A percentile compares a stretch with the other conserved stretches of the same genome.
Evolutionary conservation across 352 stramenopile species (phyloP).

Genomic region (Pythium insidiosum): DNA sequence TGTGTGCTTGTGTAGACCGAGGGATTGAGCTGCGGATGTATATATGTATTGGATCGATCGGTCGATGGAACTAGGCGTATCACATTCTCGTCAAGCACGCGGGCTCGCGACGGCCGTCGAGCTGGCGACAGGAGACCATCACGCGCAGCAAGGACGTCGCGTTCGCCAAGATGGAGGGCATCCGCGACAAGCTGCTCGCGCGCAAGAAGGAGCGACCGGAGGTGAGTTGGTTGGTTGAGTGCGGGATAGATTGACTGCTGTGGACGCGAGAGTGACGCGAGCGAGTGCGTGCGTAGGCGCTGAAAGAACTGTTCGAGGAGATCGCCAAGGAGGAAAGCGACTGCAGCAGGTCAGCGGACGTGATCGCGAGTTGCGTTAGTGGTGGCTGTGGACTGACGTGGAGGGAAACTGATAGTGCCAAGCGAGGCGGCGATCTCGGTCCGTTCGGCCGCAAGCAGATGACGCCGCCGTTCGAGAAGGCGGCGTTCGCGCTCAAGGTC

Average conservation of each 20-base stretch:
- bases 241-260: not conserved
- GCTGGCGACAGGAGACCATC: slow-evolving; percentile 84
- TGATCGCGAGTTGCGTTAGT: not conserved
- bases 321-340: slow-evolving; percentile 86
- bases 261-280: not conserved
- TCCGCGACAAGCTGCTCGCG: slow-evolving; percentile 74
- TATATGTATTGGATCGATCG: not conserved
- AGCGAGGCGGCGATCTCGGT: slow-evolving; percentile 87
- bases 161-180: slow-evolving; percentile 62
- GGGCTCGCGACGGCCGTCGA: slow-evolving; percentile 71
- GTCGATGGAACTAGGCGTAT: slow-evolving; percentile 27
- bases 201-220: slow-evolving; percentile 56
- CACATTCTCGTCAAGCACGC: slow-evolving; percentile 88
- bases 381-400: not conserved
- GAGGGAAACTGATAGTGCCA: slow-evolving; percentile 78
- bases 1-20: not conserved
- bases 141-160: slow-evolving; percentile 84
- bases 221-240: slow-evolving; percentile 18
- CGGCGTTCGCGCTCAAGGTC: slow-evolving; percentile 88
- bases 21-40: not conserved
- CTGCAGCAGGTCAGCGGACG: slow-evolving; percentile 67
- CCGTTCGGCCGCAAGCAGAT: slow-evolving; percentile 88
- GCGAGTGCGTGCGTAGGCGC: slow-evolving; percentile 17
- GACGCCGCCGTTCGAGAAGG: slow-evolving; percentile 89
- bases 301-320: slow-evolving; percentile 74